Percentiles rank a stretch among this genome's conserved stretches.
Evolutionary conservation across 2,329 filamentous ascomycete genomes (phyloP).

Genomic region (Xylariaceae sp.): DNA sequence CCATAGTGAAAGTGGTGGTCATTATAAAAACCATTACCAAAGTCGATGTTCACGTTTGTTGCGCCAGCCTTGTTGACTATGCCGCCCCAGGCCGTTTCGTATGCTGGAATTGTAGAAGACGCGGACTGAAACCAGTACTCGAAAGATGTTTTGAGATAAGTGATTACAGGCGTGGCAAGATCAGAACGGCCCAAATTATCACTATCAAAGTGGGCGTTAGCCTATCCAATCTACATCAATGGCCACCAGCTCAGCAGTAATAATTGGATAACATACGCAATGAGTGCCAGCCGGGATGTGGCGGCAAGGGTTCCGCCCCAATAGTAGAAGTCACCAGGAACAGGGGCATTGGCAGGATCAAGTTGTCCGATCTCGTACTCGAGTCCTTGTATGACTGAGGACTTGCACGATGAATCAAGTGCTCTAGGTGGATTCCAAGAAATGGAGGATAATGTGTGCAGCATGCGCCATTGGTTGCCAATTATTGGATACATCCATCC

Average conservation of each 20-base stretch:
- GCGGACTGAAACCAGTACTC: conserved; percentile 8
- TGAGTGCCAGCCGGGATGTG: conserved; percentile 10
- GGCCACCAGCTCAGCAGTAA: background rate
- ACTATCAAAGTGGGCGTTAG: background rate
- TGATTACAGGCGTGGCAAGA: conserved; percentile 13
- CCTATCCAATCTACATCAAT: background rate
- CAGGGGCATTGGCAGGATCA: conserved; percentile 6
- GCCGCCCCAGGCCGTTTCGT: conserved; percentile 15
- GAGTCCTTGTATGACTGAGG: conserved; percentile 6
- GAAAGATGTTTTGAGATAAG: conserved; percentile 13
- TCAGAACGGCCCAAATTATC: conserved; percentile 12
- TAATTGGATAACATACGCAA: conserved; percentile 9
- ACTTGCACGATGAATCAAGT: conserved; percentile 4
- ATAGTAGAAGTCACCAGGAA: conserved; percentile 18
- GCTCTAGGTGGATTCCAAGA: conserved; percentile 9
- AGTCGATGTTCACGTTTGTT: conserved; percentile 12
- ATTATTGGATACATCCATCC: conserved; percentile 18
- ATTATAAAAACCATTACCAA: conserved; percentile 17
- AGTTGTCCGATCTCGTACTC: conserved; percentile 14
- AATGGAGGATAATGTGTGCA: conserved; percentile 7
- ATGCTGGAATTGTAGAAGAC: conserved; percentile 4
- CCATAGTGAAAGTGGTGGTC: conserved; percentile 18
- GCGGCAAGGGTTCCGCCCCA: conserved; percentile 15
- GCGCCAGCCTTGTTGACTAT: conserved; percentile 13
- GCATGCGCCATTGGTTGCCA: conserved; percentile 6